Evolutionary conservation across 371 early-diverging fungal genomes (phyloP).

Genomic region (Mortierella sp.): DNA sequence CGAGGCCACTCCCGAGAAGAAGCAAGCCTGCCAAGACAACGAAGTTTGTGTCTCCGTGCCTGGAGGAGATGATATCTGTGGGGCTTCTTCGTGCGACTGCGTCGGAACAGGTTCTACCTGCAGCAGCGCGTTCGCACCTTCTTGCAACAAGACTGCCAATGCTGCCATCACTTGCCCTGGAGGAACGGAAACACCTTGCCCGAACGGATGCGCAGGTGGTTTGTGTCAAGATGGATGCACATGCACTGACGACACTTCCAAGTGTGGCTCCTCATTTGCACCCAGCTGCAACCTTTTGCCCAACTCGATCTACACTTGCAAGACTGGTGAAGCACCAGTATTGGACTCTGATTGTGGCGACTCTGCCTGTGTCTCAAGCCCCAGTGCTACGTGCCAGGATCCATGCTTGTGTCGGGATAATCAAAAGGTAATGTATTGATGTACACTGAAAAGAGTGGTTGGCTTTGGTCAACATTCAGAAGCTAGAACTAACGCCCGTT

Average conservation of each 20-base stretch:
- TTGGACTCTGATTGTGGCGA: slow-evolving; percentile 1
- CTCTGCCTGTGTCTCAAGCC: background rate
- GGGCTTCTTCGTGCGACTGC: too few species aligned
- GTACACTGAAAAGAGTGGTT: background rate
- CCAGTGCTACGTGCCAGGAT: slow-evolving; percentile 6
- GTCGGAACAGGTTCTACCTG: too few species aligned
- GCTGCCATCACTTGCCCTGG: background rate
- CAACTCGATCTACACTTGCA: slow-evolving; percentile 8
- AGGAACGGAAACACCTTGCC: background rate
- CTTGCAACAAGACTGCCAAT: too few species aligned
- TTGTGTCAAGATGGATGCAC: background rate
- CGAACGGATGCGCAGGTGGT: background rate
- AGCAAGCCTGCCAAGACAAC: too few species aligned
- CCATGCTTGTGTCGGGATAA: slow-evolving; percentile 11
- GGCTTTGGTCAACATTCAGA: too few species aligned
- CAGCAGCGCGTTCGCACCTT: too few species aligned
- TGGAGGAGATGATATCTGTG: too few species aligned
- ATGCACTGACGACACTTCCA: background rate
- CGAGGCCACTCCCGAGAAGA: too few species aligned
- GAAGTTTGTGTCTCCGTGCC: too few species aligned
- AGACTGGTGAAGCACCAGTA: background rate
- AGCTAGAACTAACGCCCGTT: too few species aligned
- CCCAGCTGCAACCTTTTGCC: slow-evolving; percentile 2
- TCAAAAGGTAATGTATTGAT: slow-evolving; percentile 5
- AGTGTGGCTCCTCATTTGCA: slow-evolving; percentile 12